Conservation (phyloP, 1,284 basidiomycete species). For the Ganoderma sinense region DNA sequence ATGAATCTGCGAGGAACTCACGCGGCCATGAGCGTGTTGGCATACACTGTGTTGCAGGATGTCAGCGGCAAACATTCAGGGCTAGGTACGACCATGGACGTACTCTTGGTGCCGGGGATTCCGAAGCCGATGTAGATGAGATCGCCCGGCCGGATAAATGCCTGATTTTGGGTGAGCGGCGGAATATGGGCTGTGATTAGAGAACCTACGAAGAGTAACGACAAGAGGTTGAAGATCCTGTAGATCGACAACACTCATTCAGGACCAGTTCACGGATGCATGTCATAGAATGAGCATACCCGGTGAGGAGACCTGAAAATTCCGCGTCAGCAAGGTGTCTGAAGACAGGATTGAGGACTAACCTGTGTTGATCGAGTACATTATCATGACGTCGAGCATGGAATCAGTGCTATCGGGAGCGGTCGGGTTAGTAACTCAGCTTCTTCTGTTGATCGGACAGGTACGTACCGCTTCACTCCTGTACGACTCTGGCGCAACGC, state of each 20-base stretch:
- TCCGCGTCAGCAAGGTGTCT: neutral
- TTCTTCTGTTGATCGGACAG: neutral
- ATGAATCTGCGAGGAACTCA: too few relatives aligned
- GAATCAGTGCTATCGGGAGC: neutral
- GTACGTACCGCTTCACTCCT: neutral
- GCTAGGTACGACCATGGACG: neutral
- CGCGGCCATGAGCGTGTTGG: conserved; percentile 12
- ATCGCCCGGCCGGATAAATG: conserved; percentile 4
- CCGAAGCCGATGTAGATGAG: conserved; percentile 6
- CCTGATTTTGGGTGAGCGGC: neutral
- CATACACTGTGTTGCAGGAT: neutral
- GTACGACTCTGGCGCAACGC: neutral
- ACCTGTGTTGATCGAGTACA: conserved; percentile 11
- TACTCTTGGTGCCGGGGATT: neutral
- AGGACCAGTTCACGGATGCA: neutral
- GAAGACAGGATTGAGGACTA: neutral
- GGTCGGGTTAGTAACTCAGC: neutral
- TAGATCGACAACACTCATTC: neutral
- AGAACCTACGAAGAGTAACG: neutral
- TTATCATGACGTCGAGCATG: neutral
- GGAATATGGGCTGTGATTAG: neutral
- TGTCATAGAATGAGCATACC: neutral
- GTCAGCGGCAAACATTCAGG: neutral
- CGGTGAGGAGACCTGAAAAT: conserved; percentile 1
- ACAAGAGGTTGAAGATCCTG: neutral